These are phyloP conservation scores for Venturia oleaginea DNA, from an alignment of 2,329 filamentous ascomycete genomes.

Conservation along the genomic window DNA sequence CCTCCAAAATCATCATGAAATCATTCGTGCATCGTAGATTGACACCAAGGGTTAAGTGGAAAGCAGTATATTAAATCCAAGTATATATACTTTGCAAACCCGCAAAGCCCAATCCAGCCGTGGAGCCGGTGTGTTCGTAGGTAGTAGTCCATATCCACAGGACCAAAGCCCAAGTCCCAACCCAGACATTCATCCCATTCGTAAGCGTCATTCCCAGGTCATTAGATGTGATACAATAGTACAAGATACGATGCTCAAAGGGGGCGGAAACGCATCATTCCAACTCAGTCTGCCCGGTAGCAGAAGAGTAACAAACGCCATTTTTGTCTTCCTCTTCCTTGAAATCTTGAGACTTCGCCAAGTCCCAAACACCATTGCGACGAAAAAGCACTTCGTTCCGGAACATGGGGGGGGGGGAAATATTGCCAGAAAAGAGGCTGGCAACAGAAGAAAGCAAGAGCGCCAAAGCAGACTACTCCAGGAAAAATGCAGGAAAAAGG, in stretches of 20 bases:
- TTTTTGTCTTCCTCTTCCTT: not conserved
- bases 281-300: not conserved
- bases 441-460: not conserved
- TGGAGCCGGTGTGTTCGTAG: no score
- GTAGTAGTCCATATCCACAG: no score
- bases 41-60: no score
- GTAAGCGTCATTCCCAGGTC: conserved; percentile 1
- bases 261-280: not conserved
- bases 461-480: not conserved
- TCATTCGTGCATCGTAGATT: no score
- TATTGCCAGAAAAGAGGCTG: not conserved
- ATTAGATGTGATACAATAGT: conserved; percentile 7
- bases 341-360: not conserved
- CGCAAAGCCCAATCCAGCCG: no score
- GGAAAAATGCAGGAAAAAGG: not conserved
- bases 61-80: no score
- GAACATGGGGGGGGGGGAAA: not conserved
- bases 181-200: not conserved
- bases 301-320: not conserved
- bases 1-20: no score
- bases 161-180: not conserved
- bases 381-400: not conserved
- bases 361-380: not conserved
- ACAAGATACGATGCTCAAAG: conserved; percentile 1
- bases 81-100: no score